phyloP scores from a whole-genome alignment of 2,329 filamentous ascomycete species.

The Cercospora nicotianae region DNA sequence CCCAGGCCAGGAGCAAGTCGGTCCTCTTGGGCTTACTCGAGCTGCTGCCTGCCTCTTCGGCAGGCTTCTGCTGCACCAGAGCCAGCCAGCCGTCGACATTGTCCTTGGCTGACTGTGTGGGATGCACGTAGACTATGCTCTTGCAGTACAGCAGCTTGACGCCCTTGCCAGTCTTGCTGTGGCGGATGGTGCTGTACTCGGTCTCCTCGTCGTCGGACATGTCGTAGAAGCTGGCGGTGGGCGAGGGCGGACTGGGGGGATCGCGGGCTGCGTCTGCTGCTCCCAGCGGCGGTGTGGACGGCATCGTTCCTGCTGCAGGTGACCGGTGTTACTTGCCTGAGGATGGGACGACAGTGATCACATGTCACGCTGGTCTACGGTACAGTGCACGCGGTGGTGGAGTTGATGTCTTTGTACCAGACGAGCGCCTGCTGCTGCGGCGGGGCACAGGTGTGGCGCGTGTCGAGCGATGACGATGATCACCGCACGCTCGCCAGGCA shows the following conservation, averaged over 20 bases:
- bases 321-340: background rate
- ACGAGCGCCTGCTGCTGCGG: background rate
- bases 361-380: background rate
- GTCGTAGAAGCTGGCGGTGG: conserved; percentile 87
- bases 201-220: conserved; percentile 95
- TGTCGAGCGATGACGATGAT: conserved; percentile 7
- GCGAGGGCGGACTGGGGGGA: conserved; percentile 59
- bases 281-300: conserved; percentile 20
- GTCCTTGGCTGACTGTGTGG: conserved; percentile 87
- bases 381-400: background rate
- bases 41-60: conserved; percentile 33
- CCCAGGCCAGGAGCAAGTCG: conserved; percentile 85
- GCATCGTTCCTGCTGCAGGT: conserved; percentile 15
- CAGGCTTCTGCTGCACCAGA: conserved; percentile 81
- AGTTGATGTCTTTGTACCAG: background rate
- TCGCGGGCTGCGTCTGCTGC: conserved; percentile 18
- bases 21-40: conserved; percentile 53
- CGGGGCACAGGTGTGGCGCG: conserved; percentile 3
- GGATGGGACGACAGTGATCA: background rate
- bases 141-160: conserved; percentile 95
- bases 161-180: conserved; percentile 63
- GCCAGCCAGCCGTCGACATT: conserved; percentile 95
- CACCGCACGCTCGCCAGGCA: background rate
- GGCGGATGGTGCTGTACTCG: conserved; percentile 90
- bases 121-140: conserved; percentile 98